phyloP scores from a whole-genome alignment of 768 basidiomycete species.

The Suillus clintonianus region DNA sequence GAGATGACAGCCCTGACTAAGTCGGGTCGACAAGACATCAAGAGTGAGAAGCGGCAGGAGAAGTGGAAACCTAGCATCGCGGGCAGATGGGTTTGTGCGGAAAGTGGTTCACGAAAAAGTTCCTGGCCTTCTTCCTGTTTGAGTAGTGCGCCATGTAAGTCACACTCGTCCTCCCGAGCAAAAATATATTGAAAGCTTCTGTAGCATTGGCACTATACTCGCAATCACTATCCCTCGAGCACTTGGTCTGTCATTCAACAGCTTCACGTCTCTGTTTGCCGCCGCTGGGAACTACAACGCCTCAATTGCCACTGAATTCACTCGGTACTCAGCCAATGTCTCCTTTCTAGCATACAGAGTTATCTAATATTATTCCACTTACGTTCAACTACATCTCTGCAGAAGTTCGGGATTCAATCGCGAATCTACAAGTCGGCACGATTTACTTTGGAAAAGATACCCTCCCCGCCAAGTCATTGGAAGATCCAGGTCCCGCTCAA shows the following conservation, averaged over 20 bases:
- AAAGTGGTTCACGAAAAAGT: constrained; percentile 71
- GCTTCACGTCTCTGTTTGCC: no score
- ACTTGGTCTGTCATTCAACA: constrained; percentile 69
- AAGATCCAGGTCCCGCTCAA: constrained; percentile 73
- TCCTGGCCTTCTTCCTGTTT: constrained; percentile 70
- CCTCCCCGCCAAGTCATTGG: constrained; percentile 70
- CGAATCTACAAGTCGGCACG: constrained; percentile 61
- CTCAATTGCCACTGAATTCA: constrained; percentile 64
- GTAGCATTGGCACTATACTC: no score
- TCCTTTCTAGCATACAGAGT: constrained; percentile 78
- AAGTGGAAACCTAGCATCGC: constrained; percentile 77
- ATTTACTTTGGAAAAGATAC: constrained; percentile 63
- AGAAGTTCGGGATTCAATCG: constrained; percentile 67
- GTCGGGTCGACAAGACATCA: constrained; percentile 64
- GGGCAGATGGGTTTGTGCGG: constrained; percentile 83
- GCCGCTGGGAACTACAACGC: no score
- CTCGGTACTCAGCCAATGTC: constrained; percentile 83
- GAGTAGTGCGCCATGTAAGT: constrained; percentile 58
- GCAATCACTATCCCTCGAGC: constrained; percentile 87
- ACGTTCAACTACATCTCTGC: constrained; percentile 70
- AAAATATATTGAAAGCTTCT: constrained; percentile 5
- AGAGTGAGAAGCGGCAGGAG: constrained; percentile 50
- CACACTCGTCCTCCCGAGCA: background rate
- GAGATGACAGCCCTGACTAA: constrained; percentile 82
- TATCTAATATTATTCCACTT: constrained; percentile 80